Evolutionary conservation across 164 flowering plant genomes (phyloP).

Genomic region (Stephania yunnanensis): DNA sequence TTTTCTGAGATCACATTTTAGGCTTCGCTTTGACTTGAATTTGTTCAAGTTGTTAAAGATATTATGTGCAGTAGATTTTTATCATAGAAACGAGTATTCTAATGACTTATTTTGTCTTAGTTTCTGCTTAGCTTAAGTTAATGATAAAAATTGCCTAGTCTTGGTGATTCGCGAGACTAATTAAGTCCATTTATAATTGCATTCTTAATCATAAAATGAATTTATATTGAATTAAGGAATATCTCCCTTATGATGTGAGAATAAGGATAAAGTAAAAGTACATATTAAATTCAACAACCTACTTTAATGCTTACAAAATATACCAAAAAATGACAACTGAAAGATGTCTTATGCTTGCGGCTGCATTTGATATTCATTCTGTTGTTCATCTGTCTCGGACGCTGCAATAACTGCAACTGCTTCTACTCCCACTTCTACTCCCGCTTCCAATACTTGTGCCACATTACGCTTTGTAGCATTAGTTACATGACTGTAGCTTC

Average conservation of each 20-base stretch:
- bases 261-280: neutral
- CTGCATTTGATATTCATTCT: constrained; percentile 9
- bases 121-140: neutral
- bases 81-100: neutral
- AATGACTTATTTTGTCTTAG: neutral
- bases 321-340: neutral
- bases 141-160: neutral
- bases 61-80: no score
- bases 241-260: neutral
- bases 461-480: constrained; percentile 19
- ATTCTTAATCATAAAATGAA: neutral
- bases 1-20: no score
- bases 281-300: neutral
- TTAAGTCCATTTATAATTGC: neutral
- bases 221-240: neutral
- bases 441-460: neutral
- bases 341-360: constrained; percentile 10
- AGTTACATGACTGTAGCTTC: constrained; percentile 31
- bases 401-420: neutral
- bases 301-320: neutral
- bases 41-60: no score
- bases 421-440: neutral
- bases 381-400: neutral
- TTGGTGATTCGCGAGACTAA: neutral
- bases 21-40: no score